Percentiles rank a stretch among this genome's conserved stretches.
Conservation (phyloP, 352 stramenopile species). For the Globisporangium nodosum region DNA sequence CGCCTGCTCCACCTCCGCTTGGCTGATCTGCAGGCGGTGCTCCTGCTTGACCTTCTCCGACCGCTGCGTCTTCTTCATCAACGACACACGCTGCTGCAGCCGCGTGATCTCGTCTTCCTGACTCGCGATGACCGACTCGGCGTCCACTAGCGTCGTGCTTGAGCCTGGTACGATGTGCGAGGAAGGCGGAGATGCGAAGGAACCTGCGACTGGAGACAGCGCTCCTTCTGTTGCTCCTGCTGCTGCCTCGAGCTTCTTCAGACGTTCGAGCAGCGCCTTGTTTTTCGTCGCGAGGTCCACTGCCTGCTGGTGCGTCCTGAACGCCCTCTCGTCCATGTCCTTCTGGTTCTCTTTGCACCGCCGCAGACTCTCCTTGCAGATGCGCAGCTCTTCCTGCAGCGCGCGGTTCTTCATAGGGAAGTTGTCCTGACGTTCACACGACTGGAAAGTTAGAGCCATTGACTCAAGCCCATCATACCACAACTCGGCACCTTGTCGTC, state of each 20-base stretch:
- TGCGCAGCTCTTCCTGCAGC: slow-evolving; percentile 56
- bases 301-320: slow-evolving; percentile 45
- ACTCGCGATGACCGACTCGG: slow-evolving; percentile 41
- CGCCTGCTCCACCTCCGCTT: slow-evolving; percentile 42
- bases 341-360: slow-evolving; percentile 51
- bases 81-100: slow-evolving; percentile 45
- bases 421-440: slow-evolving; percentile 24
- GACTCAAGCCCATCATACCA: too few relatives aligned
- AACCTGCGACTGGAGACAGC: slow-evolving; percentile 7
- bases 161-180: neutral
- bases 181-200: slow-evolving; percentile 1
- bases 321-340: slow-evolving; percentile 35
- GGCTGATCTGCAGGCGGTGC: slow-evolving; percentile 27
- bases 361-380: slow-evolving; percentile 54
- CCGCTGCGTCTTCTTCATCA: slow-evolving; percentile 61
- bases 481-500: slow-evolving; percentile 29
- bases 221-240: neutral
- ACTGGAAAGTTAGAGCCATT: neutral
- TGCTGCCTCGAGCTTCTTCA: slow-evolving; percentile 33
- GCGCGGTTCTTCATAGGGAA: slow-evolving; percentile 41
- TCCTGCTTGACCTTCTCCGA: slow-evolving; percentile 49
- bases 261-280: slow-evolving; percentile 43
- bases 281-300: slow-evolving; percentile 52
- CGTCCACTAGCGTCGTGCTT: slow-evolving; percentile 15
- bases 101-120: slow-evolving; percentile 65